These are phyloP conservation scores for Hypoxylon sp. DNA, from an alignment of 2,329 filamentous ascomycete species.

Conservation along the genomic window DNA sequence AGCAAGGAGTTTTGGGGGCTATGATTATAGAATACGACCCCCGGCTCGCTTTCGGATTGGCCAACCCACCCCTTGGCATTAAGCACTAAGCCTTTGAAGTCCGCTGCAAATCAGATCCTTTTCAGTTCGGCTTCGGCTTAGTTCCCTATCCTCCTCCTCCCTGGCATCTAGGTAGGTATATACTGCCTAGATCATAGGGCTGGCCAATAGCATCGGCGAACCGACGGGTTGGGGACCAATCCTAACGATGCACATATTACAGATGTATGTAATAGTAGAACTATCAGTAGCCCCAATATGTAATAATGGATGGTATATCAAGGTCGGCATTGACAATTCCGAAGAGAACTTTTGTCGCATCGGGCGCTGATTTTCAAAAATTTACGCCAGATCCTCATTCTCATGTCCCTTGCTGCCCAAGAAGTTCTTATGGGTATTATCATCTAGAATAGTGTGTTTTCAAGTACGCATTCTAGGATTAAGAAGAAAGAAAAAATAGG, in stretches of 20 bases:
- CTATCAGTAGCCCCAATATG: too few relatives aligned
- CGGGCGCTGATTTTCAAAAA: too few relatives aligned
- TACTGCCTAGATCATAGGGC: conserved; percentile 32
- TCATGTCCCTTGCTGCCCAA: too few relatives aligned
- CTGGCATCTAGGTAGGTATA: conserved; percentile 3
- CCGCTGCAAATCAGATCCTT: conserved; percentile 29
- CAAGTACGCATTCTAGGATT: too few relatives aligned
- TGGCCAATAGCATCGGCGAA: conserved; percentile 32
- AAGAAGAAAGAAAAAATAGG: too few relatives aligned
- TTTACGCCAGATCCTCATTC: too few relatives aligned
- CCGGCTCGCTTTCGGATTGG: too few relatives aligned
- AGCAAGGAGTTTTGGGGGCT: conserved; percentile 28
- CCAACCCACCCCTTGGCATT: conserved; percentile 16
- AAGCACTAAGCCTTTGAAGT: conserved; percentile 20
- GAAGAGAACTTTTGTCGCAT: too few relatives aligned
- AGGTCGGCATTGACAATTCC: conserved; percentile 13
- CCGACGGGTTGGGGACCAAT: conserved; percentile 31
- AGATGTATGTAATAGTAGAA: too few relatives aligned
- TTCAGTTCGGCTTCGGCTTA: neutral
- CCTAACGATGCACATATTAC: conserved; percentile 31
- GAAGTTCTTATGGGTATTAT: too few relatives aligned
- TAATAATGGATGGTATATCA: too few relatives aligned
- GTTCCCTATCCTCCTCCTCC: conserved; percentile 1
- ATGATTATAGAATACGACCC: conserved; percentile 16
- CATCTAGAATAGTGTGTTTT: too few relatives aligned